These are phyloP conservation scores for Coemansia sp. DNA, from an alignment of 192 early-diverging fungal species.

Conservation along the genomic window DNA sequence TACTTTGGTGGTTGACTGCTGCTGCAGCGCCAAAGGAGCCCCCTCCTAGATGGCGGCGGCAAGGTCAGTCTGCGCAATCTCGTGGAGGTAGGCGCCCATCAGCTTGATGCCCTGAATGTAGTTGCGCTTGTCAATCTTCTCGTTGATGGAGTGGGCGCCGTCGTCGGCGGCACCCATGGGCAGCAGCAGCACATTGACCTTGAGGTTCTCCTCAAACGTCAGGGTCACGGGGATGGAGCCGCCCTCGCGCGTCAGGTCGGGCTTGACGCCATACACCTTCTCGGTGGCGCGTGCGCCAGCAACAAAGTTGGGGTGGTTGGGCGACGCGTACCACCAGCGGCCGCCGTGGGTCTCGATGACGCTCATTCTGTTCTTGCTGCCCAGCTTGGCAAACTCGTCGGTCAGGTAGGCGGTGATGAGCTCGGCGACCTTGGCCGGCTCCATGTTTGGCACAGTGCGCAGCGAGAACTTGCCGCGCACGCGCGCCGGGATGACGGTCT, in stretches of 20 bases:
- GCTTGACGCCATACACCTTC: constrained; percentile 86
- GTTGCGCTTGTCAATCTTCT: constrained; percentile 91
- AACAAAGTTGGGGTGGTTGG: constrained; percentile 91
- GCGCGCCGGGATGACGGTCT: constrained; percentile 95
- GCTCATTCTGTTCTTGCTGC: constrained; percentile 80
- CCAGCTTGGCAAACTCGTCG: constrained; percentile 87
- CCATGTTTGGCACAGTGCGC: constrained; percentile 92
- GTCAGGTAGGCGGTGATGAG: constrained; percentile 73
- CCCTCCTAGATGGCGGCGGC: neutral
- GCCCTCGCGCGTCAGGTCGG: constrained; percentile 96
- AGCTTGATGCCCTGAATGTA: constrained; percentile 96
- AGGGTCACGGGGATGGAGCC: constrained; percentile 98
- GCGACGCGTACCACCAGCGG: constrained; percentile 88
- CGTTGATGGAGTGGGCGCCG: constrained; percentile 97
- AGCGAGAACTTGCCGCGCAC: constrained; percentile 99
- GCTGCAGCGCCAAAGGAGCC: neutral
- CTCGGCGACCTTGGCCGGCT: constrained; percentile 75
- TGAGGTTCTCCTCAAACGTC: constrained; percentile 93
- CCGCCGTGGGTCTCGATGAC: constrained; percentile 80
- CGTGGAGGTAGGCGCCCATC: constrained; percentile 85
- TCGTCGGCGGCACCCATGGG: constrained; percentile 95
- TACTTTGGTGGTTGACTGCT: too few relatives aligned
- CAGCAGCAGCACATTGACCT: constrained; percentile 87
- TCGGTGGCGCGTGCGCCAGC: constrained; percentile 90
- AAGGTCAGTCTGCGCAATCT: constrained; percentile 63